Conservation (phyloP, 768 basidiomycete species). For the Tremella mesenterica region DNA sequence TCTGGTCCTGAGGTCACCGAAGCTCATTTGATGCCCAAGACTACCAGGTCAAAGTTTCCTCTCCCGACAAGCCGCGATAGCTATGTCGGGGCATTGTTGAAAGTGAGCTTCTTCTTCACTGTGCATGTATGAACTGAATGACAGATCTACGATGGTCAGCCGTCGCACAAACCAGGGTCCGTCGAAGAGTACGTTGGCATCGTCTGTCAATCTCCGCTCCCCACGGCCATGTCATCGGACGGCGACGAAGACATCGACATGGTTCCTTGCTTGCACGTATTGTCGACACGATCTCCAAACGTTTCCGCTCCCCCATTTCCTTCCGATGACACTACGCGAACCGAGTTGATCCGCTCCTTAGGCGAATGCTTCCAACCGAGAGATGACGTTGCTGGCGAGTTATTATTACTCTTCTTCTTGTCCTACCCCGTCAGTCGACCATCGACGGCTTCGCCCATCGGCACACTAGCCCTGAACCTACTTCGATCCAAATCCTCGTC, state of each 20-base stretch:
- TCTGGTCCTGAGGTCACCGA: too few relatives aligned
- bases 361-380: constrained; percentile 20
- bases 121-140: neutral
- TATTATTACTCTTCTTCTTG: constrained; percentile 29
- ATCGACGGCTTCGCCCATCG: constrained; percentile 25
- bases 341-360: constrained; percentile 26
- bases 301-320: neutral
- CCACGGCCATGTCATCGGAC: constrained; percentile 11
- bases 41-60: neutral
- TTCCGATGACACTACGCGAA: constrained; percentile 2
- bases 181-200: constrained; percentile 36
- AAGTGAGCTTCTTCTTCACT: constrained; percentile 16
- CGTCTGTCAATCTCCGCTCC: constrained; percentile 30
- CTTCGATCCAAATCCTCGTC: constrained; percentile 3
- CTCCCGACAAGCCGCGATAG: neutral
- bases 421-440: constrained; percentile 30
- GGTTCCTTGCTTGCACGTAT: constrained; percentile 38
- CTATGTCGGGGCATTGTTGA: constrained; percentile 39
- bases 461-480: constrained; percentile 37
- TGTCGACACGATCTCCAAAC: constrained; percentile 4
- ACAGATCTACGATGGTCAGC: constrained; percentile 41
- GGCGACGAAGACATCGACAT: constrained; percentile 11
- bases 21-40: neutral
- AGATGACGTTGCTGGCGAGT: constrained; percentile 31
- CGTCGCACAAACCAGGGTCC: constrained; percentile 22